Base-by-base conservation (phyloP, 805 yeast genomes). In the Candida succiphila region DNA sequence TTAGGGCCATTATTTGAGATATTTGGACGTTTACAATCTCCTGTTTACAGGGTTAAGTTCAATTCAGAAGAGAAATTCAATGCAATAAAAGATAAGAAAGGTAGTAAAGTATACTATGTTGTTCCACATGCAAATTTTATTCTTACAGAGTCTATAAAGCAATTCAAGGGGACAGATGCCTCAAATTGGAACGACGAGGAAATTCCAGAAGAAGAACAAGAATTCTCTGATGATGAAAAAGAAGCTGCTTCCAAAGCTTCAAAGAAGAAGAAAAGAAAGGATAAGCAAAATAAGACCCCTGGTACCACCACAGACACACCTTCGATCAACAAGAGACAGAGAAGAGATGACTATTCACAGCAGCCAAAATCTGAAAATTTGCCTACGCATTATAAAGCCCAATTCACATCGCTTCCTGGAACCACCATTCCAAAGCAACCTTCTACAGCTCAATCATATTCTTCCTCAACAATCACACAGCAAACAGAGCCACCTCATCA, bases 131-230 rank as follows among this genome's bases (percentile, higher is more conserved):
- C 96, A 0, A 70, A 80, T 35, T 89, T 87, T 57, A 63, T 82
- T 7, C 74, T 77, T 41, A 89, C 97, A 0, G 81, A 80, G 33
- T 60, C 72, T 17, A 67, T 88, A 35, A 83, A 75, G 45, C 60
- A 67, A 17, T 37, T 77, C 15, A 88, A 80, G 48, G 98, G 97
- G 17, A 79, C 87, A 2, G 98, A 92, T 60, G 98, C 98, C 0
- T 82, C 94, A 48, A 92, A 92, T 46, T 78, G 85, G 54, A 81
- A 85, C 52, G 98, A 92, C 54, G 97, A 92, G 58, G 98, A 92
- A 49, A 58, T 89, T 21, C 86, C 95, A 0, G 87, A 78, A 44
- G 94, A 83, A 21, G 97, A 92, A 53, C 94, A 85, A 53, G 97
- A 89, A 51, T 89, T 79, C 44, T 84, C 96, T 2, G 97, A 92